A percentile compares a stretch with the other conserved stretches of the same genome.
These are phyloP conservation scores for Mycena amicta DNA, from an alignment of 768 basidiomycete genomes.

Conservation along the genomic window DNA sequence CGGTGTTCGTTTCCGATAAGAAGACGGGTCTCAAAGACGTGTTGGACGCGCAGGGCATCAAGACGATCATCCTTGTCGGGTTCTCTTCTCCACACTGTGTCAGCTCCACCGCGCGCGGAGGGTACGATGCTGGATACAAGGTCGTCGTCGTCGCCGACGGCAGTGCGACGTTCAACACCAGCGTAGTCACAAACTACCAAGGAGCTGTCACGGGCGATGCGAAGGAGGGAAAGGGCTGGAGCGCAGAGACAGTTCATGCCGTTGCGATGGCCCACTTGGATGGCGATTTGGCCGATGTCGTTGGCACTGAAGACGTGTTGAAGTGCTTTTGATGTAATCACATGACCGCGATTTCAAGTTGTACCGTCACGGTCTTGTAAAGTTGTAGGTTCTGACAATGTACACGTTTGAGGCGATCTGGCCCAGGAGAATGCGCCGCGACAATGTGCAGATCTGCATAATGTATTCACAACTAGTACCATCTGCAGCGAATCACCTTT, in stretches of 20 bases:
- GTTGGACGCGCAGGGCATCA: conserved; percentile 10
- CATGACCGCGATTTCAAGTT: neutral
- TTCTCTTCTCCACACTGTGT: conserved; percentile 17
- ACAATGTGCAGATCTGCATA: too few relatives aligned
- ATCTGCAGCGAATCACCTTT: too few relatives aligned
- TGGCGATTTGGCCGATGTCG: conserved; percentile 17
- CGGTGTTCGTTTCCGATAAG: conserved; percentile 2
- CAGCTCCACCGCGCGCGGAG: conserved; percentile 14
- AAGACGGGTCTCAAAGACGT: conserved; percentile 5
- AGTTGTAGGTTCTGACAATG: too few relatives aligned
- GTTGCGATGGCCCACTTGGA: conserved; percentile 16
- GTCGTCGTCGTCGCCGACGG: conserved; percentile 18
- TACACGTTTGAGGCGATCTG: too few relatives aligned
- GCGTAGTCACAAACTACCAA: neutral
- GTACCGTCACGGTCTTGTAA: too few relatives aligned
- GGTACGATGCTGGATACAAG: conserved; percentile 3
- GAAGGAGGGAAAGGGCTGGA: conserved; percentile 10
- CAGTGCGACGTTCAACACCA: conserved; percentile 7
- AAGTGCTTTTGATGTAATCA: neutral
- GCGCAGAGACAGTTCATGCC: conserved; percentile 11
- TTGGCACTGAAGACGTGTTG: conserved; percentile 6
- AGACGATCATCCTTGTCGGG: conserved; percentile 14
- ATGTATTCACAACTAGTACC: too few relatives aligned
- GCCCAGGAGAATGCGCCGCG: too few relatives aligned
- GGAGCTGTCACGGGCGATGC: conserved; percentile 1